A percentile compares a stretch with the other conserved stretches of the same genome.
phyloP scores from a whole-genome alignment of 2,329 filamentous ascomycete species.

The Lachnellula occidentalis region DNA sequence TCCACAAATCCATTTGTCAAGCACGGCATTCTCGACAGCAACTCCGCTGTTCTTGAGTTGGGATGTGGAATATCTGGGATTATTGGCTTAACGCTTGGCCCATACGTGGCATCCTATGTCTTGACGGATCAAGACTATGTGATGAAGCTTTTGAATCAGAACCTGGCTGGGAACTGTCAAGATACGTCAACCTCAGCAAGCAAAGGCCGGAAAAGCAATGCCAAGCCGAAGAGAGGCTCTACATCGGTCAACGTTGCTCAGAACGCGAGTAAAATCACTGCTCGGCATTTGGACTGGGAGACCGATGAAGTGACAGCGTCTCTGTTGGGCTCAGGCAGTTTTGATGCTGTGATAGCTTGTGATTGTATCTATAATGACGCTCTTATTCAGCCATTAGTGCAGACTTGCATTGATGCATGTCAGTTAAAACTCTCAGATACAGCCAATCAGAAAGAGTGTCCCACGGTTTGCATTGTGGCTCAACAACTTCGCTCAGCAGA shows the following conservation, averaged over 20 bases:
- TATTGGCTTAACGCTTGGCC: slow-evolving; percentile 63
- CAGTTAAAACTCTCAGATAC: slow-evolving; percentile 40
- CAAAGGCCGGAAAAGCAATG: slow-evolving; percentile 18
- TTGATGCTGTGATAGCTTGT: slow-evolving; percentile 75
- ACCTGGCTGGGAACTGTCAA: slow-evolving; percentile 58
- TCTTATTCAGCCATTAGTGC: slow-evolving; percentile 74
- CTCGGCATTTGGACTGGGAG: slow-evolving; percentile 79
- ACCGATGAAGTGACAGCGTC: slow-evolving; percentile 46
- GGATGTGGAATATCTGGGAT: slow-evolving; percentile 85
- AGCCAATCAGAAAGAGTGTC: slow-evolving; percentile 25
- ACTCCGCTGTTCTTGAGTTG: slow-evolving; percentile 68
- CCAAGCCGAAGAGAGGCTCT: slow-evolving; percentile 20
- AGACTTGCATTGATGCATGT: slow-evolving; percentile 73
- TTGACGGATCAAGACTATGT: slow-evolving; percentile 90
- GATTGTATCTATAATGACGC: slow-evolving; percentile 96
- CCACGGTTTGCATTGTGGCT: slow-evolving; percentile 73
- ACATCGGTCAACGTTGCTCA: neutral
- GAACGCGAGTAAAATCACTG: slow-evolving; percentile 41
- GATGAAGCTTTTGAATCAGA: slow-evolving; percentile 67
- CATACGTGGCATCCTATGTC: slow-evolving; percentile 56
- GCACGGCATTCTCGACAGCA: slow-evolving; percentile 44
- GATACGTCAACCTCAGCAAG: slow-evolving; percentile 7
- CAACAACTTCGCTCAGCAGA: slow-evolving; percentile 84
- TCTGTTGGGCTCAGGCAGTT: slow-evolving; percentile 36
- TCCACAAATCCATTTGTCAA: slow-evolving; percentile 58